Evolutionary conservation across 2,329 filamentous ascomycete genomes (phyloP).

Genomic region (Acrocalymma vagum): DNA sequence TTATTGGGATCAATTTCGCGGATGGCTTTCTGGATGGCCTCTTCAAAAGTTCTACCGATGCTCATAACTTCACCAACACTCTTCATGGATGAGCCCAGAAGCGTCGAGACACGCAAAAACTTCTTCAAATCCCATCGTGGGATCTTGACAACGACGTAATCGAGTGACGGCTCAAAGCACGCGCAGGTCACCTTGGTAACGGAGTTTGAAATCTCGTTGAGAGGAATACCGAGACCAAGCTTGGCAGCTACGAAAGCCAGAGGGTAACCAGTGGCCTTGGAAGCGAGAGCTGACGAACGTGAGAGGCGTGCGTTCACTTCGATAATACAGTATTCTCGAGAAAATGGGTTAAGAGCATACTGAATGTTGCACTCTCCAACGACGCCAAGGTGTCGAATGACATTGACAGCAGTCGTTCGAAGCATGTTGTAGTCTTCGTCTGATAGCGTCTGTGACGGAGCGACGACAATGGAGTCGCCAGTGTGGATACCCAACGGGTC

Average conservation of each 20-base stretch:
- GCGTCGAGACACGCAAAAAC: slow-evolving; percentile 94
- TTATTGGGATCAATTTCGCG: slow-evolving; percentile 95
- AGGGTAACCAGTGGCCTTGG: slow-evolving; percentile 96
- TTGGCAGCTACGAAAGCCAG: slow-evolving; percentile 97
- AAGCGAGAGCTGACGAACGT: slow-evolving; percentile 91
- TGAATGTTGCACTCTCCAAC: slow-evolving; percentile 99
- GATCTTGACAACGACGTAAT: slow-evolving; percentile 99
- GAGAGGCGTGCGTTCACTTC: slow-evolving; percentile 98
- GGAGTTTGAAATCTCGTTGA: slow-evolving; percentile 96
- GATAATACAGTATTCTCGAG: slow-evolving; percentile 97
- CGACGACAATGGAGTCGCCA: slow-evolving; percentile 97
- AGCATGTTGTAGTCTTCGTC: slow-evolving; percentile 99
- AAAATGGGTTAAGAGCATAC: slow-evolving; percentile 95
- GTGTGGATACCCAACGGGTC: slow-evolving; percentile 98
- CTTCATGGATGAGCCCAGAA: slow-evolving; percentile 98
- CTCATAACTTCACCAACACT: slow-evolving; percentile 99
- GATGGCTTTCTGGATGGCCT: slow-evolving; percentile 98
- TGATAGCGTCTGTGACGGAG: slow-evolving; percentile 93
- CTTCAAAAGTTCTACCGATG: slow-evolving; percentile 95
- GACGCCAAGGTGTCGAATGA: slow-evolving; percentile 95
- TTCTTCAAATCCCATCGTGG: slow-evolving; percentile 99
- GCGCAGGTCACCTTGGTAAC: slow-evolving; percentile 96
- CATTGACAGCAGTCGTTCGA: slow-evolving; percentile 93
- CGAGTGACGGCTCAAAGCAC: slow-evolving; percentile 97
- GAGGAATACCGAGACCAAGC: slow-evolving; percentile 89